These are phyloP conservation scores for Santalum album DNA, from an alignment of 164 flowering plant genomes.

Conservation along the genomic window DNA sequence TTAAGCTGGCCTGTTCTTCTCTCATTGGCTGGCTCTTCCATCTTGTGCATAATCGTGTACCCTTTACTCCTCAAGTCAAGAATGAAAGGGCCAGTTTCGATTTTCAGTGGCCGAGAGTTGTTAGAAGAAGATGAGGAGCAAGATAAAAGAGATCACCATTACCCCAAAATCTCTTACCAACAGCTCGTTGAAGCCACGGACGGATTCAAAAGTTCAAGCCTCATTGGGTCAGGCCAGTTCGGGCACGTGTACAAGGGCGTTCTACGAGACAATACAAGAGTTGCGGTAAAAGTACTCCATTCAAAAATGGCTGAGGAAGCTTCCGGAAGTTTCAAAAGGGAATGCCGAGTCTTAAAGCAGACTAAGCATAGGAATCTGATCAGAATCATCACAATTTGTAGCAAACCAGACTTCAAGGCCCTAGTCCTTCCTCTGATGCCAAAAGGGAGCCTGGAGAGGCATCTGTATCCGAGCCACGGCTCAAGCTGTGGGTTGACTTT, in stretches of 20 bases:
- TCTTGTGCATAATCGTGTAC: slow-evolving; percentile 37
- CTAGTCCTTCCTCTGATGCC: slow-evolving; percentile 80
- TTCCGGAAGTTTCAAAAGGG: slow-evolving; percentile 64
- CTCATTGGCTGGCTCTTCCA: slow-evolving; percentile 23
- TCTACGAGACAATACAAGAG: slow-evolving; percentile 45
- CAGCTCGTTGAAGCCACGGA: slow-evolving; percentile 73
- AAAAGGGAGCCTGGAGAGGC: slow-evolving; percentile 81
- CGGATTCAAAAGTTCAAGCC: slow-evolving; percentile 53
- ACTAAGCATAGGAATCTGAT: slow-evolving; percentile 76
- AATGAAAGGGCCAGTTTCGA: slow-evolving; percentile 14
- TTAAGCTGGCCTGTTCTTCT: slow-evolving; percentile 35
- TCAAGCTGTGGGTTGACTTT: slow-evolving; percentile 28
- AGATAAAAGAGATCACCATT: slow-evolving; percentile 30
- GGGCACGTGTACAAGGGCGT: slow-evolving; percentile 85
- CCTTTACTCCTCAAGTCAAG: slow-evolving; percentile 26
- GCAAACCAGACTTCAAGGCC: slow-evolving; percentile 78
- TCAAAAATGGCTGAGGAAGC: slow-evolving; percentile 27
- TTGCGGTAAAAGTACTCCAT: slow-evolving; percentile 80
- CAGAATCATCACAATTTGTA: slow-evolving; percentile 72
- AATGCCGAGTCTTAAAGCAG: slow-evolving; percentile 68
- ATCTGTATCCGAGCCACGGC: slow-evolving; percentile 44
- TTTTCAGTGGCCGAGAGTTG: slow-evolving; percentile 15
- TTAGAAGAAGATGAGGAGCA: slow-evolving; percentile 27
- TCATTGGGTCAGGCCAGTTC: slow-evolving; percentile 73
- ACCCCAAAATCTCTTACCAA: slow-evolving; percentile 54